Evolutionary conservation across 306 rosid species (phyloP).

Genomic region (Luffa acutangula): DNA sequence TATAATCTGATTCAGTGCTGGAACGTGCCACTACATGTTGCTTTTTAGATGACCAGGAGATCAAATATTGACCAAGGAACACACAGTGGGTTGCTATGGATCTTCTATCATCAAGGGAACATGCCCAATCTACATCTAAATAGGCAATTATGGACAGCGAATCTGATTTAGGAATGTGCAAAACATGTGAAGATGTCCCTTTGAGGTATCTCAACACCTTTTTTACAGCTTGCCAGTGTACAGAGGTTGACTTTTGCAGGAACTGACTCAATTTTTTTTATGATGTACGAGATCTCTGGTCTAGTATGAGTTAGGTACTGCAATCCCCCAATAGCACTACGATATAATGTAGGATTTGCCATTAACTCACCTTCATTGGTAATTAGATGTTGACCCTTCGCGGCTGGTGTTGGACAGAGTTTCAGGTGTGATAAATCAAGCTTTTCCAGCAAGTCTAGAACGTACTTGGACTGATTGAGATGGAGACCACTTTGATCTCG

Average conservation of each 20-base stretch:
- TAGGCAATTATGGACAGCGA: neutral
- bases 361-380: no score
- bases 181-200: neutral
- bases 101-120: neutral
- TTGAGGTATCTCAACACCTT: neutral
- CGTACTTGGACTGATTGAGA: no score
- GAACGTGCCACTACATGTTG: neutral
- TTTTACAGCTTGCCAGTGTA: neutral
- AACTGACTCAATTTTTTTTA: neutral
- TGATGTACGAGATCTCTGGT: neutral
- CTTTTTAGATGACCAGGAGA: neutral
- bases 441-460: no score
- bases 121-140: neutral
- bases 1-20: neutral
- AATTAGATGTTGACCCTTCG: no score
- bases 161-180: neutral
- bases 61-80: neutral
- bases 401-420: no score
- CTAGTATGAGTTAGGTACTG: neutral
- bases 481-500: no score
- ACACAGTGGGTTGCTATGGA: neutral
- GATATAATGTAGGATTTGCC: neutral
- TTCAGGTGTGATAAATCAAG: no score
- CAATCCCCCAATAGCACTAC: neutral
- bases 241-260: neutral